Evolutionary conservation across 495 filamentous ascomycete genomes (phyloP).

Genomic region (Hypoxylon lenormandii): DNA sequence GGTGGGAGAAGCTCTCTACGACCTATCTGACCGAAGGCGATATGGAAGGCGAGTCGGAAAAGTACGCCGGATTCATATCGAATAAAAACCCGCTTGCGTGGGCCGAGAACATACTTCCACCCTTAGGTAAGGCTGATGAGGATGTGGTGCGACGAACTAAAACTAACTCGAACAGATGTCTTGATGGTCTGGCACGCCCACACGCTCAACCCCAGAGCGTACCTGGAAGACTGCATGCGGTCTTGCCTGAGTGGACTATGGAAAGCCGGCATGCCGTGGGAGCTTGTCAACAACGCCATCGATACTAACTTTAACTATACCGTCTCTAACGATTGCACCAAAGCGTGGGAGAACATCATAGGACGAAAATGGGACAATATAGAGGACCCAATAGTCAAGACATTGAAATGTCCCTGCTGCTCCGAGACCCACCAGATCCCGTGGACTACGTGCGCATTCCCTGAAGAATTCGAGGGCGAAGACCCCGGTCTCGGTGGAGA

Average conservation of each 20-base stretch:
- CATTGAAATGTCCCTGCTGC: slow-evolving; percentile 71
- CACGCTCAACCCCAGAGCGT: slow-evolving; percentile 83
- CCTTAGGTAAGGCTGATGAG: slow-evolving; percentile 52
- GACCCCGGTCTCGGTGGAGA: slow-evolving; percentile 51
- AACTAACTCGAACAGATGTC: slow-evolving; percentile 66
- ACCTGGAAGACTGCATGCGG: slow-evolving; percentile 81
- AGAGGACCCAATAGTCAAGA: slow-evolving; percentile 62
- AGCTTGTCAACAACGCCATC: slow-evolving; percentile 71
- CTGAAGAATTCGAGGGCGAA: slow-evolving; percentile 39
- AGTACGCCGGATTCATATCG: slow-evolving; percentile 46
- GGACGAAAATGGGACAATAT: slow-evolving; percentile 70
- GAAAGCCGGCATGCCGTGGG: slow-evolving; percentile 78
- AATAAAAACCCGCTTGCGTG: slow-evolving; percentile 35
- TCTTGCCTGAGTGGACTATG: slow-evolving; percentile 70
- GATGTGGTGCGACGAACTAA: slow-evolving; percentile 19
- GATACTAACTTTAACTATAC: slow-evolving; percentile 73
- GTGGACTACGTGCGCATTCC: slow-evolving; percentile 70
- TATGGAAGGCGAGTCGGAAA: slow-evolving; percentile 38
- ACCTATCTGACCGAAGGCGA: slow-evolving; percentile 51
- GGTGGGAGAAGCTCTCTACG: slow-evolving; percentile 68
- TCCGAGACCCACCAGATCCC: slow-evolving; percentile 56
- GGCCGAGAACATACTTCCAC: slow-evolving; percentile 53
- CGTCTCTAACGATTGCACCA: slow-evolving; percentile 59
- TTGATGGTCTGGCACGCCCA: slow-evolving; percentile 92
- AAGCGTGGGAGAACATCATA: slow-evolving; percentile 65